Base-by-base conservation (phyloP, 1,284 basidiomycete genomes). In the Leccinum glutinopallens region DNA sequence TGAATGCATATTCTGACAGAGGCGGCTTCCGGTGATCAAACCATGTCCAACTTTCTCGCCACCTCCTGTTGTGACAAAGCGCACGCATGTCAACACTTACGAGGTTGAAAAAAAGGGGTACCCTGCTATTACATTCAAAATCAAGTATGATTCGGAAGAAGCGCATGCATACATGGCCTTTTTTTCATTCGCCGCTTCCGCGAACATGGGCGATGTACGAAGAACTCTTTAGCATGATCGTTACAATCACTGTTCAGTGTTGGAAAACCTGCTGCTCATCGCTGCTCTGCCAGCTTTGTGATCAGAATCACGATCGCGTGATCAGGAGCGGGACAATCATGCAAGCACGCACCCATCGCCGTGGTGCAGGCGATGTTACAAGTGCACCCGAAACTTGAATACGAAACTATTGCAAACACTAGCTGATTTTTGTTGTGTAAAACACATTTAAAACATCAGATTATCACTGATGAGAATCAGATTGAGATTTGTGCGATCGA, bases 11-110 rank as follows among this genome's bases (percentile, higher is more conserved):
- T 53, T 53, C 25, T 5, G 17, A 53, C 13, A 53, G 22, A 15
- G 37, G 12, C 25, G 12, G 25, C 17, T 57, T 15, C 61, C 70
- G 68, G 68, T 54, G 8, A 72, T 70, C 66, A 70, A 66, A 68
- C 55, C 3, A 37, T 33, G 54, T 33, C 32, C 53, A 9, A 62
- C 41, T 54, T 29, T n/a, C 53, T 33, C 22, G 59, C 33, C 43
- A 53, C 37, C 43, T 19, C 63, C 25, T 66, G 41, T 41, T 53
- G 6, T 29, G 51, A 53, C 22, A 17, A 29, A 53, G 15, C 51
- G 57, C 39, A 10, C 33, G 19, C 54, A 54, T 51, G 54, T 63
- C 35, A 53, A 53, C 8, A 25, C 25, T 15, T 25, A 29, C 13
- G 22, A 51, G 22, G 22, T 51, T 51, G 49, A 51, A 51, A 51